These are phyloP conservation scores for Artemisia tridentata DNA, from an alignment of 129 eudicot genomes.

Conservation along the genomic window DNA sequence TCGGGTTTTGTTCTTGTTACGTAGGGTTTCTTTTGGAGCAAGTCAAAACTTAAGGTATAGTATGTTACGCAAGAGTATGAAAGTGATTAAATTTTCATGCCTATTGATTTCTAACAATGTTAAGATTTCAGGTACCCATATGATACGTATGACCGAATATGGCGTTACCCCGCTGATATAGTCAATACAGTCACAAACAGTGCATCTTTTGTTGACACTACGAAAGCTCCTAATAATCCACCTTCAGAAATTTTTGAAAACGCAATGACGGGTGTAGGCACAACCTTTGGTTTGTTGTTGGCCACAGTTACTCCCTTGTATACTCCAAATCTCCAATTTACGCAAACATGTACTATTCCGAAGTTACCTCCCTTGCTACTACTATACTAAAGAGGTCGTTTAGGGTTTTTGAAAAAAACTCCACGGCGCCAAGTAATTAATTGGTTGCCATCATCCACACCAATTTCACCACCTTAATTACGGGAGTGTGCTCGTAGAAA, in stretches of 20 bases:
- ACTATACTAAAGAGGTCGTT: slow-evolving; percentile 32
- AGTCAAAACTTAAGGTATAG: slow-evolving; percentile 3
- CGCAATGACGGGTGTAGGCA: not conserved
- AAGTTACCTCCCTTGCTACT: slow-evolving; percentile 21
- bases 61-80: not conserved
- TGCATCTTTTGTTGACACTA: not conserved
- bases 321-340: not conserved
- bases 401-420: slow-evolving; percentile 12
- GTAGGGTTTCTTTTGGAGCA: slow-evolving; percentile 26
- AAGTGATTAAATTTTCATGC: not conserved
- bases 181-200: not conserved
- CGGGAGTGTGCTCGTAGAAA: slow-evolving; percentile 9
- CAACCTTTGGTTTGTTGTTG: not conserved
- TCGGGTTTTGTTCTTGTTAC: slow-evolving; percentile 19
- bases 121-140: not conserved
- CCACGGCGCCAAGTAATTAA: not conserved
- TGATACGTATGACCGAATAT: not conserved
- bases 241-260: not conserved
- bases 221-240: not conserved
- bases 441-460: not conserved
- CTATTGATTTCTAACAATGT: not conserved
- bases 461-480: slow-evolving; percentile 34
- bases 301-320: not conserved
- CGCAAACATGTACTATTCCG: slow-evolving; percentile 30
- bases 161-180: not conserved